A percentile compares a stretch with the other conserved stretches of the same genome.
phyloP scores from a whole-genome alignment of 1,284 basidiomycete species.

The Naganishia cerealis region DNA sequence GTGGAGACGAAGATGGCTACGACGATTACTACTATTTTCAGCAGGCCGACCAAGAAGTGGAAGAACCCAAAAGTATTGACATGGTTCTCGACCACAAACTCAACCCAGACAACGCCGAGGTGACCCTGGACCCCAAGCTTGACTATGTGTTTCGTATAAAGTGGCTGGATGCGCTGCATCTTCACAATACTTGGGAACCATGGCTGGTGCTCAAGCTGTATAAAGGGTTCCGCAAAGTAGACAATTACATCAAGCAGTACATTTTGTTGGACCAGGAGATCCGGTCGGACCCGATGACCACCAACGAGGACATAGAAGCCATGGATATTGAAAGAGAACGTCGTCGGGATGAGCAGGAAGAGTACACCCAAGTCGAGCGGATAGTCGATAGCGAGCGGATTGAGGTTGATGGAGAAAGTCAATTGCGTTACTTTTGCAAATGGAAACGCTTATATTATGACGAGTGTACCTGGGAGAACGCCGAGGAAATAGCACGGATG shows the following conservation, averaged over 20 bases:
- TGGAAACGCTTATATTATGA: slow-evolving; percentile 94
- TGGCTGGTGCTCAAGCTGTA: slow-evolving; percentile 76
- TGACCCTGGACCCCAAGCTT: too few species aligned
- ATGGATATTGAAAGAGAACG: slow-evolving; percentile 86
- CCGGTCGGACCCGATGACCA: slow-evolving; percentile 59
- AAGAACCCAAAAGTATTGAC: too few species aligned
- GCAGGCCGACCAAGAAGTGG: too few species aligned
- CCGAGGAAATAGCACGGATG: slow-evolving; percentile 64
- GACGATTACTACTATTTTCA: too few species aligned
- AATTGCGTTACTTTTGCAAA: slow-evolving; percentile 93
- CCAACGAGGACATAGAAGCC: slow-evolving; percentile 83
- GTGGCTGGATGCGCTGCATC: slow-evolving; percentile 90
- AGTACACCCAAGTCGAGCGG: slow-evolving; percentile 87
- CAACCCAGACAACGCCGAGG: too few species aligned
- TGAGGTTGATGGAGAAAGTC: slow-evolving; percentile 60
- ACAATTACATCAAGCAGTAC: slow-evolving; percentile 95
- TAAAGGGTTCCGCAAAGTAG: slow-evolving; percentile 91
- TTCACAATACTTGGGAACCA: slow-evolving; percentile 95
- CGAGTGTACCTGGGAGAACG: slow-evolving; percentile 92
- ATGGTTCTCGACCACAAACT: too few species aligned
- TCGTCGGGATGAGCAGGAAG: slow-evolving; percentile 83
- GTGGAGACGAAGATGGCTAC: too few species aligned
- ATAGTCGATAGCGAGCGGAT: slow-evolving; percentile 83
- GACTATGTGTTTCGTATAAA: slow-evolving; percentile 97
- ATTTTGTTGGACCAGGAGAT: slow-evolving; percentile 70